These are phyloP conservation scores for Aspergillus piperis DNA, from an alignment of 2,329 filamentous ascomycete genomes.

Conservation along the genomic window DNA sequence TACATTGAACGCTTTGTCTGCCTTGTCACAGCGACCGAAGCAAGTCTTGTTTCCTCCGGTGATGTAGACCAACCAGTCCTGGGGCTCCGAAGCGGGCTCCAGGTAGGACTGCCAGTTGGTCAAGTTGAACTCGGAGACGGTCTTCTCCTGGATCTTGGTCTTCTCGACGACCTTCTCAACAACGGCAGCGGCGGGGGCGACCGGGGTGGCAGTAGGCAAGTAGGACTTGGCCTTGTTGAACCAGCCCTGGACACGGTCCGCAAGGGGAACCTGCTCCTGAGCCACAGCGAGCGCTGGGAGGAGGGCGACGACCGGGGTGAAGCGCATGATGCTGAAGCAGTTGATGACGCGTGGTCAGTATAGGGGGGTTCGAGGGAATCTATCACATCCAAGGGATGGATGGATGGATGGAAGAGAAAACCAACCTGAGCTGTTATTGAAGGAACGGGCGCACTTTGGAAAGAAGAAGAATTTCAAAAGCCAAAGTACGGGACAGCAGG, in stretches of 20 bases:
- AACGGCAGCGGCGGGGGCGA: constrained; percentile 27
- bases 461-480: constrained; percentile 12
- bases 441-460: constrained; percentile 24
- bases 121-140: constrained; percentile 56
- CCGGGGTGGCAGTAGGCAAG: constrained; percentile 52
- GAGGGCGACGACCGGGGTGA: constrained; percentile 53
- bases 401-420: constrained; percentile 7
- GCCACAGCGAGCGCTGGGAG: constrained; percentile 54
- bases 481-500: constrained; percentile 30
- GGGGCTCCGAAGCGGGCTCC: constrained; percentile 40
- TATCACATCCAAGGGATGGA: constrained; percentile 3
- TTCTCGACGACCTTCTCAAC: constrained; percentile 45
- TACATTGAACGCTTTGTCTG: constrained; percentile 56
- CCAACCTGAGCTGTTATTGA: constrained; percentile 22
- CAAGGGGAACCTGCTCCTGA: constrained; percentile 59
- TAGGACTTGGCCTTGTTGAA: constrained; percentile 56
- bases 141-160: constrained; percentile 51
- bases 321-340: constrained; percentile 51
- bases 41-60: constrained; percentile 67
- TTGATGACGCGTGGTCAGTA: constrained; percentile 24
- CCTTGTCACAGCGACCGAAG: constrained; percentile 58
- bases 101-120: constrained; percentile 61
- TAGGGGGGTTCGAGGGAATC: constrained; percentile 10
- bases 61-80: constrained; percentile 62
- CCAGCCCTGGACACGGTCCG: constrained; percentile 49